Evolutionary conservation across 176 grass and related monocot genomes (phyloP).

Genomic region (Paspalum notatum): DNA sequence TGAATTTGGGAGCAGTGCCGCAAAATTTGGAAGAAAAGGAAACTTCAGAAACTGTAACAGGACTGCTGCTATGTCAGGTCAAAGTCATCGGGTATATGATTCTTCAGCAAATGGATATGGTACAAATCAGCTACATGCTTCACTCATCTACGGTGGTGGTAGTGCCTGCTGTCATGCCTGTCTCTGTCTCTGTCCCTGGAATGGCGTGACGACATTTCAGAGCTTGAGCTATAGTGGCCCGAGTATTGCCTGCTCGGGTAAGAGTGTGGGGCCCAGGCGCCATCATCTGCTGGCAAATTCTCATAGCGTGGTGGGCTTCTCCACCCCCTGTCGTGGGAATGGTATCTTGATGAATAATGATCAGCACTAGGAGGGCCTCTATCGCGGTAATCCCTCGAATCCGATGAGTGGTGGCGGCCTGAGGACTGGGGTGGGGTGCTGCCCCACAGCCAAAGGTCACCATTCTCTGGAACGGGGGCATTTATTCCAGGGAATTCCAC

Average conservation of each 20-base stretch:
- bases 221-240: slow-evolving; percentile 35
- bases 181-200: slow-evolving; percentile 62
- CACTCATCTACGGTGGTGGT: slow-evolving; percentile 55
- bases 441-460: slow-evolving; percentile 74
- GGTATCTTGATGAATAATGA: slow-evolving; percentile 65
- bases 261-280: slow-evolving; percentile 42
- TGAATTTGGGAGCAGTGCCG: neutral
- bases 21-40: neutral
- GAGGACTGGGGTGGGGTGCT: slow-evolving; percentile 40
- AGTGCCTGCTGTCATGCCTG: slow-evolving; percentile 46
- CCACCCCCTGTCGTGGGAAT: slow-evolving; percentile 60
- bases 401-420: slow-evolving; percentile 37
- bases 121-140: slow-evolving; percentile 23
- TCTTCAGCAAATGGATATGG: slow-evolving; percentile 19
- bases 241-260: slow-evolving; percentile 46
- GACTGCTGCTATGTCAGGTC: neutral
- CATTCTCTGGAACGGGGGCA: slow-evolving; percentile 76
- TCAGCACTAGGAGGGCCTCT: slow-evolving; percentile 45
- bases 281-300: slow-evolving; percentile 39
- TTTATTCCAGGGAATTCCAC: slow-evolving; percentile 93
- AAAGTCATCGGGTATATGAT: neutral
- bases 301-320: slow-evolving; percentile 59
- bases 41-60: neutral
- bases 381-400: slow-evolving; percentile 47
- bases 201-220: slow-evolving; percentile 38